A percentile compares a stretch with the other conserved stretches of the same genome.
These are phyloP conservation scores for Cupressus sempervirens DNA, from an alignment of 75 land plant genomes.

Conservation along the genomic window DNA sequence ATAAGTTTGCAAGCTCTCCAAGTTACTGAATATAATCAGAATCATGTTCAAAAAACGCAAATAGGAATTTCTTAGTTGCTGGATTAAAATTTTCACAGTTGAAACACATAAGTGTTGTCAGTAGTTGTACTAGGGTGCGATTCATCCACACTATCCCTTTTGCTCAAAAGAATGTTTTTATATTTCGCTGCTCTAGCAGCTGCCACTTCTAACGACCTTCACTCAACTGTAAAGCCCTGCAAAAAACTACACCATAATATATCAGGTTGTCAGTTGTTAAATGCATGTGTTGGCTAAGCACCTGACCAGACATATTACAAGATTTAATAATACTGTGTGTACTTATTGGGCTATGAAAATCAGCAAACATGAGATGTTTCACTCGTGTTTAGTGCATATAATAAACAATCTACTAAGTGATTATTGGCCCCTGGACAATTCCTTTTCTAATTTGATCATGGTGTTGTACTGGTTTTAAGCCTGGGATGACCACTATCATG, in stretches of 20 bases:
- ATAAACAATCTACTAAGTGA: not conserved
- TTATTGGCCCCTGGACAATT: not conserved
- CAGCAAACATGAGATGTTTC: not conserved
- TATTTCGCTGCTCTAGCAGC: not conserved
- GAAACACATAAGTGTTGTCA: not conserved
- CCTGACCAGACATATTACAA: not conserved
- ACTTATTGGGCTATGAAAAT: not conserved
- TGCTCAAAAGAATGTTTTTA: not conserved
- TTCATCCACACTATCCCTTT: not conserved
- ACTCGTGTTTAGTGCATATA: not conserved
- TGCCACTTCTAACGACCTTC: not conserved
- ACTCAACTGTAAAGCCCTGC: not conserved
- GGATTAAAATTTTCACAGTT: not conserved
- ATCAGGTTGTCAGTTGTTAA: not conserved
- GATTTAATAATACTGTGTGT: not conserved
- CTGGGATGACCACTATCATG: not conserved
- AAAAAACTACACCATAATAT: not conserved
- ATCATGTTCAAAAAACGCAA: not conserved
- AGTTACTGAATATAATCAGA: not conserved
- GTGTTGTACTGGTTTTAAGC: not conserved
- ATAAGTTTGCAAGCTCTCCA: not conserved
- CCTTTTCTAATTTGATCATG: not conserved
- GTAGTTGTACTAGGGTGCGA: not conserved
- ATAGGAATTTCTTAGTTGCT: not conserved
- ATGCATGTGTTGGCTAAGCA: not conserved